phyloP scores from a whole-genome alignment of 106 monocot species.

The Cymbidium sinense region DNA sequence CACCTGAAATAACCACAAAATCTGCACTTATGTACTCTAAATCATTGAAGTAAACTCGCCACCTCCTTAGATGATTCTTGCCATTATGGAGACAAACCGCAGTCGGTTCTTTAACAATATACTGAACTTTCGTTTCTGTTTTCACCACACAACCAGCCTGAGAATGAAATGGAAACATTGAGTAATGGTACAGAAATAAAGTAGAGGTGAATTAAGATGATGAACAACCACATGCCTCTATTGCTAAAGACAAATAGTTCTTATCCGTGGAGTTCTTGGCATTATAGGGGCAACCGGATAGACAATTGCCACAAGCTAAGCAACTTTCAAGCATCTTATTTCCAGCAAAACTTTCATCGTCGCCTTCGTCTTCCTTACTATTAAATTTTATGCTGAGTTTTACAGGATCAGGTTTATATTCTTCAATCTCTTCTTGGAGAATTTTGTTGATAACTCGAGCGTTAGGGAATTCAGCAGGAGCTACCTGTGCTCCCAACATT shows the following conservation, averaged over 20 bases:
- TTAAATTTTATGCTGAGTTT: conserved; percentile 29
- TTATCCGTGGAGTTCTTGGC: conserved; percentile 40
- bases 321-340: conserved; percentile 10
- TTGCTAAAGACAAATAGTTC: conserved; percentile 27
- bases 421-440: conserved; percentile 25
- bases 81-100: conserved; percentile 1
- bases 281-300: conserved; percentile 37
- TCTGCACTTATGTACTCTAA: conserved; percentile 24
- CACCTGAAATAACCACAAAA: conserved; percentile 32
- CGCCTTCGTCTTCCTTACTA: background rate
- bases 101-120: conserved; percentile 11
- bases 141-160: conserved; percentile 30
- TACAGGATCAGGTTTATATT: conserved; percentile 18
- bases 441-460: conserved; percentile 22
- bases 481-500: conserved; percentile 18
- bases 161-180: background rate
- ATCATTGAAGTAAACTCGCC: conserved; percentile 27
- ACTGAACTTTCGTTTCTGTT: conserved; percentile 21
- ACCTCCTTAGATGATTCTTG: conserved; percentile 13
- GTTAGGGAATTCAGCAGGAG: conserved; percentile 19
- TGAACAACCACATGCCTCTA: conserved; percentile 11
- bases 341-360: background rate
- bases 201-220: background rate
- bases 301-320: conserved; percentile 34
- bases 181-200: background rate